phyloP scores from a whole-genome alignment of 2,329 filamentous ascomycete species.

The Dothiorella sarmentorum region DNA sequence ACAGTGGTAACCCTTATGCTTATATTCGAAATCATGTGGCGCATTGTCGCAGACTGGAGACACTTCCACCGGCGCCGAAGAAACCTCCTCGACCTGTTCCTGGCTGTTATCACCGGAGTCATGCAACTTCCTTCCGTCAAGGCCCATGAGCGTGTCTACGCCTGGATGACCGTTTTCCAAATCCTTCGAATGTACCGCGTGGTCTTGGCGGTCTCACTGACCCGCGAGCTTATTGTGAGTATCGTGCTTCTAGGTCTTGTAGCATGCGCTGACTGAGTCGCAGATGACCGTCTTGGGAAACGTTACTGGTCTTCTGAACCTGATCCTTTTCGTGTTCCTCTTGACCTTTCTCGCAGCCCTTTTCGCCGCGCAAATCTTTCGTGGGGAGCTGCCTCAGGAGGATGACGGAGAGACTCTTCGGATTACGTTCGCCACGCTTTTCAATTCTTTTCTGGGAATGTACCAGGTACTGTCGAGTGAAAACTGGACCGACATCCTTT shows the following conservation, averaged over 20 bases:
- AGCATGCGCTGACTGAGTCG: slow-evolving; percentile 24
- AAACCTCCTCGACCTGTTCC: slow-evolving; percentile 75
- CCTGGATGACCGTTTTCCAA: slow-evolving; percentile 89
- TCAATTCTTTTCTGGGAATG: slow-evolving; percentile 95
- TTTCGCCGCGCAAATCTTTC: slow-evolving; percentile 88
- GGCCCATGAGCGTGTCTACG: slow-evolving; percentile 61
- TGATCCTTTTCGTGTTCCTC: slow-evolving; percentile 94
- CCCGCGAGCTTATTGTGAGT: slow-evolving; percentile 72
- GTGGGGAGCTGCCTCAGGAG: slow-evolving; percentile 71
- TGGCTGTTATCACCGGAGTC: slow-evolving; percentile 77
- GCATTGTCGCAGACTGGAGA: slow-evolving; percentile 76
- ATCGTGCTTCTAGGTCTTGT: neutral
- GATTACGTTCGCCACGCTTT: slow-evolving; percentile 84
- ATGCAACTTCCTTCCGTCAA: slow-evolving; percentile 83
- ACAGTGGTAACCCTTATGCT: slow-evolving; percentile 73
- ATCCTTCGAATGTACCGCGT: slow-evolving; percentile 89
- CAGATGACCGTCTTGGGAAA: slow-evolving; percentile 79
- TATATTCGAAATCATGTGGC: slow-evolving; percentile 75
- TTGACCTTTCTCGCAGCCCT: slow-evolving; percentile 93
- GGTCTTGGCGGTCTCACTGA: slow-evolving; percentile 84
- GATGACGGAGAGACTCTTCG: slow-evolving; percentile 62
- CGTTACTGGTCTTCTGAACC: slow-evolving; percentile 83
- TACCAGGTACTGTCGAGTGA: slow-evolving; percentile 96
- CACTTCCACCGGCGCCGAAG: slow-evolving; percentile 69
- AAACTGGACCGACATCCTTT: slow-evolving; percentile 88